A percentile compares a stretch with the other conserved stretches of the same genome.
Conservation (phyloP, 371 early-diverging fungal genomes). For the Mucor sp. region DNA sequence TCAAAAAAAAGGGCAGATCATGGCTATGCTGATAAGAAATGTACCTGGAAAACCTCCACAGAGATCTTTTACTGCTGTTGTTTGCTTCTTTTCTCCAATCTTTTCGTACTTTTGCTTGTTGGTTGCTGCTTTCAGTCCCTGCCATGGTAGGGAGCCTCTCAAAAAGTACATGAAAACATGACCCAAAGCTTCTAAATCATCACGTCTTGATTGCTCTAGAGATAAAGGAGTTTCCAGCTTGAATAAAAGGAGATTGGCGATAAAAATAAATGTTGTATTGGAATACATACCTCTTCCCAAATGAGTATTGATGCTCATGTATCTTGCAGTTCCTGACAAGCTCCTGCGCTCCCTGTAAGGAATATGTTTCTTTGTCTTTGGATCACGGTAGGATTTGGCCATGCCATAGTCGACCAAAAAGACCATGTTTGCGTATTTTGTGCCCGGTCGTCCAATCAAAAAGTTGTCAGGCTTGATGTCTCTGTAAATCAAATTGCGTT, state of each 20-base stretch:
- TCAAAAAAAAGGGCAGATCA: not conserved
- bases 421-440: constrained; percentile 58
- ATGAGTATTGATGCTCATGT: constrained; percentile 97
- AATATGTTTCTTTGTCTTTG: constrained; percentile 89
- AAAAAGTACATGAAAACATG: constrained; percentile 96
- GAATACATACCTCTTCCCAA: constrained; percentile 66
- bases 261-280: not conserved
- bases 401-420: constrained; percentile 94
- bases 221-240: not conserved
- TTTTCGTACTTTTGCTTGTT: constrained; percentile 95
- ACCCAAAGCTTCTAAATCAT: constrained; percentile 95
- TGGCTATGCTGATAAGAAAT: not conserved
- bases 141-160: constrained; percentile 95
- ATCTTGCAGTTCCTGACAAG: constrained; percentile 94
- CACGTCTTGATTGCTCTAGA: constrained; percentile 90
- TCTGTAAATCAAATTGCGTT: constrained; percentile 94
- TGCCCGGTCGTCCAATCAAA: constrained; percentile 78
- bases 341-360: constrained; percentile 88
- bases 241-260: not conserved
- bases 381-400: constrained; percentile 90
- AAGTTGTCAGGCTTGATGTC: constrained; percentile 99
- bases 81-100: constrained; percentile 91
- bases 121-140: constrained; percentile 89
- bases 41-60: constrained; percentile 80
- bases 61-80: constrained; percentile 75